Percentiles rank a stretch among this genome's conserved stretches.
Evolutionary conservation across 306 rosid species (phyloP).

Genomic region (Begonia loranthoides): DNA sequence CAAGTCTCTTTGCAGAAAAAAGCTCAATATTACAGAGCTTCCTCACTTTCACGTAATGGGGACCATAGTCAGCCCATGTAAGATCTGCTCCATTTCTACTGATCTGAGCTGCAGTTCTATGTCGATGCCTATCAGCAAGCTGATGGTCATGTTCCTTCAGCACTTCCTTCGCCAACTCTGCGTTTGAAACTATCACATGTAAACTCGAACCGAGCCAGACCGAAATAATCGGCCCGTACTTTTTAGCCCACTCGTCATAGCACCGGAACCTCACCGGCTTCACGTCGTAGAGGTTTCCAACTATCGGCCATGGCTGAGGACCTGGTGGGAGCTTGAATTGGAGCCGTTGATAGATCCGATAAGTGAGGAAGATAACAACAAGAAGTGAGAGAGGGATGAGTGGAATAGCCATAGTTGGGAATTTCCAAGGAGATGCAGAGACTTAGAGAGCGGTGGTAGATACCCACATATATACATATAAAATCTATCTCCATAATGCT

Average conservation of each 20-base stretch:
- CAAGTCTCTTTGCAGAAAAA: conserved; percentile 2
- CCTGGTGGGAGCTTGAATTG: conserved; percentile 75
- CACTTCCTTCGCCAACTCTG: conserved; percentile 51
- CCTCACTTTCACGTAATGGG: conserved; percentile 7
- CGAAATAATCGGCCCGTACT: conserved; percentile 65
- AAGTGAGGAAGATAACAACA: conserved; percentile 18
- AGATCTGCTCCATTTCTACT: conserved; percentile 68
- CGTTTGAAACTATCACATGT: conserved; percentile 44
- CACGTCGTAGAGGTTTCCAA: conserved; percentile 70
- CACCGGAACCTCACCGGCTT: conserved; percentile 71
- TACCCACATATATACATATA: no score
- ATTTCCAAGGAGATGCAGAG: no score
- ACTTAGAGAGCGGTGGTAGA: no score
- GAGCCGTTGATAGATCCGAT: conserved; percentile 29
- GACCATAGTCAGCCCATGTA: conserved; percentile 16
- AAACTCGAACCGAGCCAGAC: conserved; percentile 71
- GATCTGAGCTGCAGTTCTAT: conserved; percentile 48
- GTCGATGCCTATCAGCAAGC: conserved; percentile 49
- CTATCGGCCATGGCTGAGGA: conserved; percentile 57
- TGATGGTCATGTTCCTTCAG: conserved; percentile 59
- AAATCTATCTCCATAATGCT: no score
- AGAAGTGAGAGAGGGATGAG: conserved; percentile 18
- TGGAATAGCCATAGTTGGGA: conserved; percentile 4
- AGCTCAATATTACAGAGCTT: conserved; percentile 7
- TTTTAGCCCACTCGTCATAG: conserved; percentile 66